Conservation (phyloP, 768 basidiomycete species). For the Phaeotremella fagi region DNA sequence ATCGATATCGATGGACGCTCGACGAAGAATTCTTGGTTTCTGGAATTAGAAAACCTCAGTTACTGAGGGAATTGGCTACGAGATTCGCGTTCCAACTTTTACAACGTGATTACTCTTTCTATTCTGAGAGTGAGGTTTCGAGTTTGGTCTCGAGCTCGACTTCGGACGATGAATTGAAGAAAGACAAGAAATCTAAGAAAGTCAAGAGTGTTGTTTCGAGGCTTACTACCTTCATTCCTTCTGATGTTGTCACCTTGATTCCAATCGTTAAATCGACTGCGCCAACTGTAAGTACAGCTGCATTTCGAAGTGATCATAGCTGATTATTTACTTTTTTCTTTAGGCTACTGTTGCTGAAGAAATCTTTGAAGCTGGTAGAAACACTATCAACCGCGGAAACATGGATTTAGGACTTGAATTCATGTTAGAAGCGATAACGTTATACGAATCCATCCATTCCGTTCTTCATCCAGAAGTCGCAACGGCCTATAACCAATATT, state of each 20-base stretch:
- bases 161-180: conserved; percentile 16
- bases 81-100: conserved; percentile 50
- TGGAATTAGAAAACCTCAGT: conserved; percentile 44
- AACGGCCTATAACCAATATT: conserved; percentile 49
- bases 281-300: conserved; percentile 41
- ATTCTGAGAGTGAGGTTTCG: conserved; percentile 10
- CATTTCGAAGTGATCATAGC: background rate
- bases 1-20: conserved; percentile 49
- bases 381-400: conserved; percentile 47
- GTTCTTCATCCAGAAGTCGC: conserved; percentile 52
- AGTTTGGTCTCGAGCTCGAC: too few relatives aligned
- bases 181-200: conserved; percentile 36
- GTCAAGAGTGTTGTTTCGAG: conserved; percentile 13
- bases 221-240: conserved; percentile 46
- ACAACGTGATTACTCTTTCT: conserved; percentile 48
- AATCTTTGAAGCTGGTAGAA: conserved; percentile 49
- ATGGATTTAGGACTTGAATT: conserved; percentile 50
- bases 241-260: conserved; percentile 49
- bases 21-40: conserved; percentile 34
- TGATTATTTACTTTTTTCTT: background rate
- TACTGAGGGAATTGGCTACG: conserved; percentile 50
- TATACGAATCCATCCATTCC: conserved; percentile 52
- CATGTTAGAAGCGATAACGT: conserved; percentile 49
- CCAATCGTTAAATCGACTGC: conserved; percentile 49
- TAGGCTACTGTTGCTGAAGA: conserved; percentile 50